Base-by-base conservation (phyloP, 345 rosid genomes). In the Salix exigua region DNA sequence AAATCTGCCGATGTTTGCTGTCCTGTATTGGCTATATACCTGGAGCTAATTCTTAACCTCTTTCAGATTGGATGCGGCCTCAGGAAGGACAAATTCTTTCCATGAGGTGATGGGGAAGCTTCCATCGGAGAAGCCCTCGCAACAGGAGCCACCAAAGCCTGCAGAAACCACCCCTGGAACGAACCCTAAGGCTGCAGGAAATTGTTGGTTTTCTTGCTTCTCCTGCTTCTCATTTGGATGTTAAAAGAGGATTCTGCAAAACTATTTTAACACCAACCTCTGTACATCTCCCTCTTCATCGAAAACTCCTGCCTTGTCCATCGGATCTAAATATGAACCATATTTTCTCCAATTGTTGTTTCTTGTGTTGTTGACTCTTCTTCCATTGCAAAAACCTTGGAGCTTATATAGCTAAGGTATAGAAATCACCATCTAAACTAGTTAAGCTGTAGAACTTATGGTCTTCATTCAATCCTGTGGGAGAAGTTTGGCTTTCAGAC, bases 191-290 rank as follows among this genome's bases (percentile, higher is more conserved):
- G 68, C 73, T n/a, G 31, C 62, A 6, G 44, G 74, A 9, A 66
- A 55, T 44, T 42, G 87, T 11, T 85, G 91, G 89, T 73, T 90
- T 77, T 82, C 91, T 46, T 88, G 96, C 82, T 87, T 91, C 84
- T 71, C 82, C 1, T 89, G 90, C 58, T 88, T 86, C 77, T 77
- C 81, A n/a, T 78, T 70, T 74, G 69, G 79, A 16, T 72, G 81
- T 68, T 77, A 51, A 73, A 13, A 35, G 44, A 58, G 16, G n/a
- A 1, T 23, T 58, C 28, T 58, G 26, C 62, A 58, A 2, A n/a
- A 23, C 25, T 10, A 58, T 53, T 21, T 19, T 21, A 53, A 7
- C n/a, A 19, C 25, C 61, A 53, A 21, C 61, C 25, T 53, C 61
- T 53, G 61, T 8, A 53, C 25, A 53, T 21, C 61, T 53, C 61